phyloP scores from a whole-genome alignment of 2,329 filamentous ascomycete species.

The Fusarium floridanum region DNA sequence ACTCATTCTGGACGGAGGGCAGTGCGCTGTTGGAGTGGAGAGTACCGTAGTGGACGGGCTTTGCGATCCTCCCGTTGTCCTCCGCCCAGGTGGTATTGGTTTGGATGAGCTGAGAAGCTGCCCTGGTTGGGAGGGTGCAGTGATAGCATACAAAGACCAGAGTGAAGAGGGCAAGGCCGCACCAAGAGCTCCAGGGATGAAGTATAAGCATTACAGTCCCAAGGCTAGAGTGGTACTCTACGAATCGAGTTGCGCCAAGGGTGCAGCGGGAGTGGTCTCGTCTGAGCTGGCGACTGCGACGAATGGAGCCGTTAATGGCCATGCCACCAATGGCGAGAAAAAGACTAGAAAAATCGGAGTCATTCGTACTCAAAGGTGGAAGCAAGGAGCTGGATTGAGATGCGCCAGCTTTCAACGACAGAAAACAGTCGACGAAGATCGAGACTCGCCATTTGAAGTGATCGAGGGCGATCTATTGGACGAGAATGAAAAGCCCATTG shows the following conservation, averaged over 20 bases:
- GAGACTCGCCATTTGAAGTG: constrained; percentile 55
- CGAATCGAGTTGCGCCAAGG: constrained; percentile 64
- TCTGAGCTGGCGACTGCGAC: constrained; percentile 51
- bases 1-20: constrained; percentile 88
- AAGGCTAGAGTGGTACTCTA: constrained; percentile 88
- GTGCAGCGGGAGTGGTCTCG: constrained; percentile 52
- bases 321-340: constrained; percentile 32
- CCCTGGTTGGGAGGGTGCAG: constrained; percentile 84
- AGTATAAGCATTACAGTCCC: constrained; percentile 98
- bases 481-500: constrained; percentile 49
- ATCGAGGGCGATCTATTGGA: constrained; percentile 56
- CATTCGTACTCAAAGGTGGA: constrained; percentile 69
- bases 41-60: constrained; percentile 97
- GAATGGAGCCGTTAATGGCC: constrained; percentile 39
- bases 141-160: constrained; percentile 83
- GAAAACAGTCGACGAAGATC: constrained; percentile 42
- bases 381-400: constrained; percentile 56
- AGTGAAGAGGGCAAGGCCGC: constrained; percentile 73
- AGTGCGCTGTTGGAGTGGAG: constrained; percentile 91
- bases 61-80: constrained; percentile 81
- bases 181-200: constrained; percentile 95
- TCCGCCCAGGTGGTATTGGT: constrained; percentile 89
- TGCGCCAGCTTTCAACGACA: constrained; percentile 47
- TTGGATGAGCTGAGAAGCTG: constrained; percentile 82
- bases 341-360: constrained; percentile 59